Evolutionary conservation across 1,284 basidiomycete species (phyloP).

Genomic region (Ceratobasidium sp.): DNA sequence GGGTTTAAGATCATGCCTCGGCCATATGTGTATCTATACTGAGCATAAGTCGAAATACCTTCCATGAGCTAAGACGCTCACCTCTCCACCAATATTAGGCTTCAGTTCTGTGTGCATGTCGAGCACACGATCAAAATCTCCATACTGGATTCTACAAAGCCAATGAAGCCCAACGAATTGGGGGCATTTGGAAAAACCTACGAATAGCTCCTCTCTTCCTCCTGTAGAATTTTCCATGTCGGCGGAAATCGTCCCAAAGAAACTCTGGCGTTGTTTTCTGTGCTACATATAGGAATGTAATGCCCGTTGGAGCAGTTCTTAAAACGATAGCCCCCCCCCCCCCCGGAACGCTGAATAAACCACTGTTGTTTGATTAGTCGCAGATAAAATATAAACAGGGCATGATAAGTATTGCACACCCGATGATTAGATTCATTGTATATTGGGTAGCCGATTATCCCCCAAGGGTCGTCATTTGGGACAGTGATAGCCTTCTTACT

Average conservation of each 20-base stretch:
- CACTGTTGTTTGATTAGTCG: neutral
- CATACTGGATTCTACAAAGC: constrained; percentile 6
- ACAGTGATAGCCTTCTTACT: neutral
- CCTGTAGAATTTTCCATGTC: constrained; percentile 1
- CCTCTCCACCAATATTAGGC: neutral
- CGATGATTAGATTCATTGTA: neutral
- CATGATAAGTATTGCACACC: neutral
- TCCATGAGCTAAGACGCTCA: neutral
- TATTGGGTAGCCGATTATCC: neutral
- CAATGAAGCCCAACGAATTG: neutral
- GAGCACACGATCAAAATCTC: constrained; percentile 1
- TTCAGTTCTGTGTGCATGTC: neutral
- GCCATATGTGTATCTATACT: no score
- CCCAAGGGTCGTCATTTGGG: neutral
- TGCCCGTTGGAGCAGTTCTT: neutral
- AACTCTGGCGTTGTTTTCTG: neutral
- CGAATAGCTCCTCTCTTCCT: neutral
- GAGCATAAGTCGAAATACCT: no score
- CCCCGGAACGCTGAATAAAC: constrained; percentile 15
- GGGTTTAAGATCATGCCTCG: no score
- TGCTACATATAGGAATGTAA: neutral
- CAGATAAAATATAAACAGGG: neutral
- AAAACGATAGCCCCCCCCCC: neutral
- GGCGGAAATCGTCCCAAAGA: neutral
- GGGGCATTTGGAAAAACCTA: neutral